phyloP scores from a whole-genome alignment of 345 rosid genomes.

The Luvunga scandens region DNA sequence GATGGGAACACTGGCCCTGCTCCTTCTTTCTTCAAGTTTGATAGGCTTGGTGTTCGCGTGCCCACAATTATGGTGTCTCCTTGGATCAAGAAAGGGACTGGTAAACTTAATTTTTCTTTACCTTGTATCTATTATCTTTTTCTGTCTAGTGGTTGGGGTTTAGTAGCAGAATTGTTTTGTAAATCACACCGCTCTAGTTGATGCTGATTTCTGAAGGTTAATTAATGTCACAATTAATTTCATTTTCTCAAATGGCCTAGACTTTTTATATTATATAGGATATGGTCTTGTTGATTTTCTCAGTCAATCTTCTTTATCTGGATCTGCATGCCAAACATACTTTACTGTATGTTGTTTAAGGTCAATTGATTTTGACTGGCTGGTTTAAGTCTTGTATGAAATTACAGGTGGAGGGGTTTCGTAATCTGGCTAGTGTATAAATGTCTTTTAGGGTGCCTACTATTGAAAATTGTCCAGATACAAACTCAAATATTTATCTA shows the following conservation, averaged over 20 bases:
- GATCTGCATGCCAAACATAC: neutral
- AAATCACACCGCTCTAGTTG: neutral
- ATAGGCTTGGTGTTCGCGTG: constrained; percentile 89
- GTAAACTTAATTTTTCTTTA: constrained; percentile 30
- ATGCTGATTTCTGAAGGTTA: neutral
- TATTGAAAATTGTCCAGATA: neutral
- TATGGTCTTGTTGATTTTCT: neutral
- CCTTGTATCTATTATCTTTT: neutral
- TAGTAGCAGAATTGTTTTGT: neutral
- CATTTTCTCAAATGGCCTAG: neutral
- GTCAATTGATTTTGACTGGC: constrained; percentile 8
- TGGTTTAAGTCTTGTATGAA: neutral
- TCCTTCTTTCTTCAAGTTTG: constrained; percentile 88
- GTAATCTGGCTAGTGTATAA: neutral
- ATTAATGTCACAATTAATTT: neutral
- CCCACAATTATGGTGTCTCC: constrained; percentile 94
- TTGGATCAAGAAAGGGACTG: constrained; percentile 94
- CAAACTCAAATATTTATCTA: neutral
- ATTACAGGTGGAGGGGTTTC: neutral
- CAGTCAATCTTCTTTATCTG: neutral
- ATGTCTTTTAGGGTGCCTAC: neutral
- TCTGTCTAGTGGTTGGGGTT: neutral
- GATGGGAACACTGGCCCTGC: constrained; percentile 94
- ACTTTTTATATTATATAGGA: neutral
- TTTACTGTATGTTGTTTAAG: neutral